Conservation (phyloP, 768 basidiomycete genomes). For the Tulasnella sp. region DNA sequence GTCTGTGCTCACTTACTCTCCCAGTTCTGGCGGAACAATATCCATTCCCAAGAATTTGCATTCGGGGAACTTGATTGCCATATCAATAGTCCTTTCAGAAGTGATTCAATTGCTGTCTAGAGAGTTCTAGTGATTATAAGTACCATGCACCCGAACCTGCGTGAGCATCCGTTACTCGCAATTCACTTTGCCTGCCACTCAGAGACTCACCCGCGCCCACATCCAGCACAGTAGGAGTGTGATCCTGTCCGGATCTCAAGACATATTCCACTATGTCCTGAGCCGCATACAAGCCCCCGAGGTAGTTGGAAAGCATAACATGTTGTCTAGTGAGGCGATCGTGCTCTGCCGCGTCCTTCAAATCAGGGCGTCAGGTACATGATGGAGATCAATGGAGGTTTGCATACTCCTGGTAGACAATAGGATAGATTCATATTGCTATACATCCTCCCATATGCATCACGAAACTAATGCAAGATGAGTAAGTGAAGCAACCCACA, state of each 20-base stretch:
- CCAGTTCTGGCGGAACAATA: conserved; percentile 8
- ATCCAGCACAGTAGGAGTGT: conserved; percentile 7
- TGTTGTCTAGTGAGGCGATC: conserved; percentile 11
- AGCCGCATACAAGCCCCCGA: conserved; percentile 9
- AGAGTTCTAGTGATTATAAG: too few species aligned
- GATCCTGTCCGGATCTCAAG: background rate
- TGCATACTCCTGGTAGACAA: too few species aligned
- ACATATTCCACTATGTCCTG: background rate
- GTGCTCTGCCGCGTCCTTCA: conserved; percentile 12
- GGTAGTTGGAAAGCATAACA: background rate
- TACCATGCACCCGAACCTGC: conserved; percentile 3
- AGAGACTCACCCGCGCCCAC: conserved; percentile 13
- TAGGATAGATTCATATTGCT: too few species aligned
- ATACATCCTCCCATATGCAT: too few species aligned
- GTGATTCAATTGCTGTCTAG: too few species aligned
- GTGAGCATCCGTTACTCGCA: too few species aligned
- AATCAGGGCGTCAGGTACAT: too few species aligned
- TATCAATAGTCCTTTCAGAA: conserved; percentile 12
- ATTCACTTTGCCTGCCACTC: too few species aligned
- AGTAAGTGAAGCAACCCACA: too few species aligned
- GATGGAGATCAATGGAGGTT: too few species aligned
- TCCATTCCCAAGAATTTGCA: conserved; percentile 8
- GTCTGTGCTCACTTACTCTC: too few species aligned
- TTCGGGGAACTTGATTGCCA: conserved; percentile 10
- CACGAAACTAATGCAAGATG: too few species aligned